Evolutionary conservation across 257 asterid genomes (phyloP).

Genomic region (Primulina eburnea): DNA sequence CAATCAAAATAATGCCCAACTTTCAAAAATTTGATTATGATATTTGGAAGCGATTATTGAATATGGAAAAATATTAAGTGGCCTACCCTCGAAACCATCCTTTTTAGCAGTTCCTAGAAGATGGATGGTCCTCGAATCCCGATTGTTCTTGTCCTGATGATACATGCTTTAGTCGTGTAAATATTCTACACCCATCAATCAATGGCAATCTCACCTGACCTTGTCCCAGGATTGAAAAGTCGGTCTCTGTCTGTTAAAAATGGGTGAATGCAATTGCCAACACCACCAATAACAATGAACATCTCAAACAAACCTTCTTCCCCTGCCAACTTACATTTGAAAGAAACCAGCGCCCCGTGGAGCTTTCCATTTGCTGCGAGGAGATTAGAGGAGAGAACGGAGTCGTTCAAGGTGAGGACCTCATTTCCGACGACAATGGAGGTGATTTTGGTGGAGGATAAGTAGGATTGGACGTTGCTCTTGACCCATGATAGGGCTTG

Average conservation of each 20-base stretch:
- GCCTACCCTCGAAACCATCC: neutral
- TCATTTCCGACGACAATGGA: constrained; percentile 82
- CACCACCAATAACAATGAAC: neutral
- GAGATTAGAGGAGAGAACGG: constrained; percentile 50
- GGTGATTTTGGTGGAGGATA: constrained; percentile 66
- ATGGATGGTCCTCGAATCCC: neutral
- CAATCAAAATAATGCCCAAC: too few species aligned
- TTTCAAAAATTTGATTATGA: neutral
- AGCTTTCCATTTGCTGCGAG: constrained; percentile 79
- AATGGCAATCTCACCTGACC: too few species aligned
- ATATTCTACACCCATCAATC: neutral
- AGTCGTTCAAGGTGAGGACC: constrained; percentile 59
- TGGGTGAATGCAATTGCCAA: neutral
- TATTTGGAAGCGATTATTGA: neutral
- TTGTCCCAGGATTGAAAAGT: too few species aligned
- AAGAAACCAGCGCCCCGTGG: constrained; percentile 55
- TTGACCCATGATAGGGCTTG: constrained; percentile 67
- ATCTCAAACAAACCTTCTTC: neutral
- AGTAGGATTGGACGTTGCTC: constrained; percentile 50
- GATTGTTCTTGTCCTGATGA: neutral
- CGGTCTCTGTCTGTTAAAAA: neutral
- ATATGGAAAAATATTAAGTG: neutral
- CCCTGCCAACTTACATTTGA: constrained; percentile 21
- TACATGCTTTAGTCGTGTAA: neutral
- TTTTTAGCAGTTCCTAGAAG: neutral